Evolutionary conservation across 768 basidiomycete genomes (phyloP).

Genomic region (Phylloporus sp.): DNA sequence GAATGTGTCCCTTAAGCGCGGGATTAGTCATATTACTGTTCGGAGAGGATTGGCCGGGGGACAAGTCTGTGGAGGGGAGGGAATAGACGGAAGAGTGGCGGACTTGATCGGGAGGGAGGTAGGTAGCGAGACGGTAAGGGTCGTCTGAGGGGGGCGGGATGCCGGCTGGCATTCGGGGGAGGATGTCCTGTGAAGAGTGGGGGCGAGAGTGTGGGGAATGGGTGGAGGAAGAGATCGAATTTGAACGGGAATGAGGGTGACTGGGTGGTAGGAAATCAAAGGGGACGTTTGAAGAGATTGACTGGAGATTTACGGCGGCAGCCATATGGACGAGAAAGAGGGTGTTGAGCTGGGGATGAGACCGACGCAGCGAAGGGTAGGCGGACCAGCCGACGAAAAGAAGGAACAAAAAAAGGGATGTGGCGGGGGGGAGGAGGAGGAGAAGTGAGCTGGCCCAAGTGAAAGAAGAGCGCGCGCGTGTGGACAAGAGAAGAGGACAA

Average conservation of each 20-base stretch:
- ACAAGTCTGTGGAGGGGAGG: constrained; percentile 36
- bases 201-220: constrained; percentile 71
- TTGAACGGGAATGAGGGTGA: constrained; percentile 68
- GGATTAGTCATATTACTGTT: constrained; percentile 71
- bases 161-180: constrained; percentile 48
- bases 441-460: constrained; percentile 21
- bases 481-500: constrained; percentile 2
- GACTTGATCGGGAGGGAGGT: constrained; percentile 41
- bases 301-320: constrained; percentile 70
- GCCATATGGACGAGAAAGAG: constrained; percentile 49
- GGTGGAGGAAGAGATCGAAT: constrained; percentile 70
- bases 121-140: constrained; percentile 59
- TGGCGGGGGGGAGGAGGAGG: constrained; percentile 1
- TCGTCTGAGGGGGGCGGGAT: constrained; percentile 58
- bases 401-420: neutral
- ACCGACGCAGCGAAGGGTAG: constrained; percentile 28
- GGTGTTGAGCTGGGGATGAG: constrained; percentile 32
- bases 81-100: constrained; percentile 45
- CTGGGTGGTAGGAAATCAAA: constrained; percentile 67
- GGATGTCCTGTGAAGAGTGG: constrained; percentile 67
- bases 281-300: constrained; percentile 60
- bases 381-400: constrained; percentile 54
- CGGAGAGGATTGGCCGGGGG: constrained; percentile 62
- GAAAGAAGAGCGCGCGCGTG: constrained; percentile 19
- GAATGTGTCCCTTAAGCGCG: constrained; percentile 71